Evolutionary conservation across 495 filamentous ascomycete genomes (phyloP).

Genomic region (Haplographium delicatum): DNA sequence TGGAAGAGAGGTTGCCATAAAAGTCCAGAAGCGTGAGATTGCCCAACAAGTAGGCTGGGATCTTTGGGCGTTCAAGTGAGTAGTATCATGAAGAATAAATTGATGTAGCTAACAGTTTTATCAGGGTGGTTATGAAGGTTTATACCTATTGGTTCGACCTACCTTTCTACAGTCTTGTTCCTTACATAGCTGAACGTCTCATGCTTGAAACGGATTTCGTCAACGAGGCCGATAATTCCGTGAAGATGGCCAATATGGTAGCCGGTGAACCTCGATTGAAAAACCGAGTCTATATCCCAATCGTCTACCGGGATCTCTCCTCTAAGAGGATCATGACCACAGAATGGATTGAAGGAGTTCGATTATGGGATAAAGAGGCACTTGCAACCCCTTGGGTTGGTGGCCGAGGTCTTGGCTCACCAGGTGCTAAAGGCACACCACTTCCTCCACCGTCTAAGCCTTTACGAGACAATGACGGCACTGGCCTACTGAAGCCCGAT

Average conservation of each 20-base stretch:
- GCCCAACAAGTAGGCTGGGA: slow-evolving; percentile 85
- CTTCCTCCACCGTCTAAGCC: slow-evolving; percentile 49
- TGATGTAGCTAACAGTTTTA: slow-evolving; percentile 2
- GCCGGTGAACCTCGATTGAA: slow-evolving; percentile 69
- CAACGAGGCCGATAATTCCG: slow-evolving; percentile 84
- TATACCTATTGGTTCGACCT: slow-evolving; percentile 83
- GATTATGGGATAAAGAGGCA: slow-evolving; percentile 81
- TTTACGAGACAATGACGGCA: slow-evolving; percentile 40
- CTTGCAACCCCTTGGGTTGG: slow-evolving; percentile 72
- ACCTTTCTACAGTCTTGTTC: slow-evolving; percentile 80
- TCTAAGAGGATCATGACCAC: slow-evolving; percentile 86
- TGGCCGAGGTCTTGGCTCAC: slow-evolving; percentile 66
- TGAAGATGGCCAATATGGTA: slow-evolving; percentile 73
- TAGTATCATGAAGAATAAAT: background rate
- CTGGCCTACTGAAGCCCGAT: slow-evolving; percentile 62
- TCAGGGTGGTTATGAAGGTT: slow-evolving; percentile 64
- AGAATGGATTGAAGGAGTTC: slow-evolving; percentile 94
- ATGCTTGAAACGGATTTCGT: slow-evolving; percentile 90
- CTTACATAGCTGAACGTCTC: slow-evolving; percentile 82
- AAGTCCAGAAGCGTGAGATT: slow-evolving; percentile 96
- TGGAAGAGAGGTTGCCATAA: slow-evolving; percentile 86
- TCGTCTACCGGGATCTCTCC: slow-evolving; percentile 74
- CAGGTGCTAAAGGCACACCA: slow-evolving; percentile 66
- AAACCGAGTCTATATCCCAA: slow-evolving; percentile 80
- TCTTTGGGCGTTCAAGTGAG: slow-evolving; percentile 88